Conservation (phyloP, 2,329 filamentous ascomycete genomes). For the Trichophyton equinum region DNA sequence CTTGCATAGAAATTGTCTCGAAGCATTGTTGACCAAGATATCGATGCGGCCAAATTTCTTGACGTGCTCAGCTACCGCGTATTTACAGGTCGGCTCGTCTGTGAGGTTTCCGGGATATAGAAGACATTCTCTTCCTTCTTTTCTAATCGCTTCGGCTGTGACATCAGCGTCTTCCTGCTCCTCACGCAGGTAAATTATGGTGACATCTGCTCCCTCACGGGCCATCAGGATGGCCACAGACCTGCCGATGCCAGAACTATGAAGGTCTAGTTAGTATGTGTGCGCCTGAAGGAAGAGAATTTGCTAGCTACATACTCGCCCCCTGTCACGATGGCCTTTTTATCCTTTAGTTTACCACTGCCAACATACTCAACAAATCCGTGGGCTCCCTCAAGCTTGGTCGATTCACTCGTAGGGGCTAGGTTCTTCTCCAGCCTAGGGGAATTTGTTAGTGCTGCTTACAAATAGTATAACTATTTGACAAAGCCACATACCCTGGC, state of each 20-base stretch:
- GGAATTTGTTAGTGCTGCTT: not conserved
- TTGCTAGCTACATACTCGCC: constrained; percentile 37
- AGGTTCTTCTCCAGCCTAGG: constrained; percentile 16
- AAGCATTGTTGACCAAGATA: constrained; percentile 48
- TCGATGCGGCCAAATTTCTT: constrained; percentile 36
- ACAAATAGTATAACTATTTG: not conserved
- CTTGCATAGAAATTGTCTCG: constrained; percentile 43
- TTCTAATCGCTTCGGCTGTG: constrained; percentile 42
- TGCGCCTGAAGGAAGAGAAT: not conserved
- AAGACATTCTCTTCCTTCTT: constrained; percentile 37
- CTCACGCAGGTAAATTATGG: constrained; percentile 43
- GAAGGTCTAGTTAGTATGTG: not conserved
- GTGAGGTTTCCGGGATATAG: constrained; percentile 40
- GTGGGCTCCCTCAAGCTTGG: constrained; percentile 21
- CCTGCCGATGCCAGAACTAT: constrained; percentile 43
- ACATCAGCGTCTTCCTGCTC: constrained; percentile 45
- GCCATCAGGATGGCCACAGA: constrained; percentile 45
- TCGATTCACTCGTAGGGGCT: constrained; percentile 23
- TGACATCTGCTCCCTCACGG: constrained; percentile 45
- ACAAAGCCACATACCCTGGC: constrained; percentile 6
- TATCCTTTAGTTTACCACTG: constrained; percentile 38
- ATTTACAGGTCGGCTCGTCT: constrained; percentile 39
- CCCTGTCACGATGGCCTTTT: constrained; percentile 44
- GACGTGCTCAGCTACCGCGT: constrained; percentile 42
- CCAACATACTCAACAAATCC: constrained; percentile 30